Base-by-base conservation (phyloP, 2,329 filamentous ascomycete genomes). In the Colletotrichum musae region DNA sequence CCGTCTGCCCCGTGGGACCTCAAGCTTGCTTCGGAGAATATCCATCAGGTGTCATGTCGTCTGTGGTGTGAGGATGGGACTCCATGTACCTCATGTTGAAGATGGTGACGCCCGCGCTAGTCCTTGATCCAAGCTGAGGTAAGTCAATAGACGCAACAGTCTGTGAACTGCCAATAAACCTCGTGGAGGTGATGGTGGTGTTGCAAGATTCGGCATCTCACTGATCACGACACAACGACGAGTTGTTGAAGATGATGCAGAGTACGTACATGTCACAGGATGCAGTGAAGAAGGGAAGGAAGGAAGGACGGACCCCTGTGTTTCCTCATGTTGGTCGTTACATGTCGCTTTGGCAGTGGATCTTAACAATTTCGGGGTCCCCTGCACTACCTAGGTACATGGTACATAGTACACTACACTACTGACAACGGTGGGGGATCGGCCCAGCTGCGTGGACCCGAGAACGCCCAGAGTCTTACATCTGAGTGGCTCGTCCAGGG, bases 301-400 rank as follows among this genome's bases (percentile, higher is more conserved):
- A 28, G 28, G 28, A 36, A 36, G 32, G 32, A 36, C 32, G 32
- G 7, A 36, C 32, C 32, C 32, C 32, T 36, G 32, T 36, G 32
- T 36, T 36, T 36, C 32, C 41, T n/a, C 13, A 15, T 43, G 61
- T 68, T 65, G 50, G 61, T 69, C 26, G 61, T 69, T 69, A 54
- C 61, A 69, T 65, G 61, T 64, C 48, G 26, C 60, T 41, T 18
- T 54, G 21, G 54, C 24, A 16, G 65, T 64, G 60, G 65, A 43
- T 58, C 65, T 59, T 43, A 41, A 54, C 54, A 48, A 53, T 64
- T 64, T 9, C 12, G 28, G 9, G 24, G 18, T 52, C 58, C 39
- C 10, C 45, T 12, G 41, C 32, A 32, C 18, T 9, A 4, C 36
- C 21, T 24, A 24, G 21, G 21, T 24, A 24, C 18, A 18, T 18